Evolutionary conservation across 306 rosid species (phyloP).

Genomic region (Comarum palustre): DNA sequence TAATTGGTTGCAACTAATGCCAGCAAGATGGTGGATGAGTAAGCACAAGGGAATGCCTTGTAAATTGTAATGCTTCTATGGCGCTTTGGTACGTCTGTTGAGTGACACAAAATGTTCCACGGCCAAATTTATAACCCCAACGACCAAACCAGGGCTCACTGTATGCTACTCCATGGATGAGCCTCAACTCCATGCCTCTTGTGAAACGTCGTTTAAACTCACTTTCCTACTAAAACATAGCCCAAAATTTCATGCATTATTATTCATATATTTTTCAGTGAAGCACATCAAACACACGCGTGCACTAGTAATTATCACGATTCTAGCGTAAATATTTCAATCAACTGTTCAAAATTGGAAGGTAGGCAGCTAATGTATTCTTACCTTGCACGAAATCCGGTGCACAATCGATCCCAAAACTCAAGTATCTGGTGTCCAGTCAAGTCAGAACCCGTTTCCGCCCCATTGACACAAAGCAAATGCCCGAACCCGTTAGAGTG

Average conservation of each 20-base stretch:
- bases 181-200: conserved; percentile 71
- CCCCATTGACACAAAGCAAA: conserved; percentile 71
- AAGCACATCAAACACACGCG: not conserved
- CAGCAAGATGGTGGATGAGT: conserved; percentile 39
- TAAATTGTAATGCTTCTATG: conserved; percentile 57
- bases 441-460: conserved; percentile 65
- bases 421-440: conserved; percentile 61
- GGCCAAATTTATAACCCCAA: conserved; percentile 77
- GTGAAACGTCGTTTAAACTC: conserved; percentile 64
- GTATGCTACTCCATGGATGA: conserved; percentile 63
- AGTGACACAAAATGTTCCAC: conserved; percentile 63
- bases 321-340: not conserved
- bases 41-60: conserved; percentile 59
- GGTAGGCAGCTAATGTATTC: not conserved
- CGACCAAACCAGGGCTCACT: conserved; percentile 72
- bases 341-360: not conserved
- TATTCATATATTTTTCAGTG: not conserved
- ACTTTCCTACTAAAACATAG: conserved; percentile 50
- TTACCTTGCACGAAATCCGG: conserved; percentile 62
- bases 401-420: conserved; percentile 83
- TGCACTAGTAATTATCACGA: not conserved
- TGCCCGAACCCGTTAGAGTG: conserved; percentile 89
- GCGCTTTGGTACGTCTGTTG: conserved; percentile 64
- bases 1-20: conserved; percentile 25
- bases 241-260: not conserved